phyloP scores from a whole-genome alignment of 139 green algal genomes.

The Tetratostichococcus sp. region DNA sequence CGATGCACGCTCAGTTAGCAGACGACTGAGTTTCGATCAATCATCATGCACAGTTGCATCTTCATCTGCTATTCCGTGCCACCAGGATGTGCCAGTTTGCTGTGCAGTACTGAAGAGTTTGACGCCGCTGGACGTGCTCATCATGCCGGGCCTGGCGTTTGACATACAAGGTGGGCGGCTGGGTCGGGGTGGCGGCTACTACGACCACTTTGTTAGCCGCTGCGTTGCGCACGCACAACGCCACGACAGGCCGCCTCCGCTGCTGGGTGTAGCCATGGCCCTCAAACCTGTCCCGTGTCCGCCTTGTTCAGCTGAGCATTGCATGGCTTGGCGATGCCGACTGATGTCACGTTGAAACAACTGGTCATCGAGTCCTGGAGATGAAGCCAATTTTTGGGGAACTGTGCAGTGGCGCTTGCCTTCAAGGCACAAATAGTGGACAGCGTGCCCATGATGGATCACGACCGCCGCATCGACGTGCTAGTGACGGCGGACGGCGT shows the following conservation, averaged over 20 bases:
- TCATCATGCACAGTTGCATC: neutral
- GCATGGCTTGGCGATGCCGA: too few species aligned
- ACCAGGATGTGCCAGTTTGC: too few species aligned
- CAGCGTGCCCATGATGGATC: conserved; percentile 20
- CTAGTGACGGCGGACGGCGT: conserved; percentile 30
- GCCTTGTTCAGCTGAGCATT: neutral
- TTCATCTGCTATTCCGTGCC: too few species aligned
- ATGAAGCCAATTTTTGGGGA: neutral
- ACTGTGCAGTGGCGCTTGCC: conserved; percentile 35
- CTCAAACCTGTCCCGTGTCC: neutral
- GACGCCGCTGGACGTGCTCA: conserved; percentile 55
- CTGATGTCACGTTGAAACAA: too few species aligned
- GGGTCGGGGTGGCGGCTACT: conserved; percentile 71
- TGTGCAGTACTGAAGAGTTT: conserved; percentile 15
- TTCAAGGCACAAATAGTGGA: conserved; percentile 43
- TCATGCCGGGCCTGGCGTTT: conserved; percentile 80
- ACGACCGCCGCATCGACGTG: conserved; percentile 40
- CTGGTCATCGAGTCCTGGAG: neutral
- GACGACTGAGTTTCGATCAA: too few species aligned
- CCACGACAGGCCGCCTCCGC: conserved; percentile 20
- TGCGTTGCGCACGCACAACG: conserved; percentile 3
- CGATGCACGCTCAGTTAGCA: neutral
- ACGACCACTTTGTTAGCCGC: conserved; percentile 52
- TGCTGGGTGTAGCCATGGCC: conserved; percentile 34
- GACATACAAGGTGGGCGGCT: conserved; percentile 49